phyloP scores from a whole-genome alignment of 1,284 basidiomycete species.

The Cutaneotrichosporon mucoides region DNA sequence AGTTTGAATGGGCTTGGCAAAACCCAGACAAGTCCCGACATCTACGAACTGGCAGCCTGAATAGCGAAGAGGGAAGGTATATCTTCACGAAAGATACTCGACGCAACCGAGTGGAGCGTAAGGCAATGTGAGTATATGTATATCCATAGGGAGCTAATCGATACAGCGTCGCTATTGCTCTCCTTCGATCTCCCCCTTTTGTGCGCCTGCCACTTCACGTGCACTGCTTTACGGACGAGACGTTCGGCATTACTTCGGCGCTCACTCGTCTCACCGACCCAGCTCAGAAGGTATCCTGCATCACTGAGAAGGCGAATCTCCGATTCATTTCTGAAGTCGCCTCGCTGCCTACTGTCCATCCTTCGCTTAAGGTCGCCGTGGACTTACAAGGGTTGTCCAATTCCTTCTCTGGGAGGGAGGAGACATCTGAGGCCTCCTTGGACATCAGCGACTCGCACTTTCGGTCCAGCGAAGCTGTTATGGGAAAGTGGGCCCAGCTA shows the following conservation, averaged over 20 bases:
- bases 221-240: conserved; percentile 62
- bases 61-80: conserved; percentile 2
- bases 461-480: conserved; percentile 24
- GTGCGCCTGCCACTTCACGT: conserved; percentile 46
- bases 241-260: conserved; percentile 20
- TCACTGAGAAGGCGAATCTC: background rate
- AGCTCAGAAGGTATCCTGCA: conserved; percentile 18
- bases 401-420: conserved; percentile 58
- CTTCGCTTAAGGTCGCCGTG: background rate
- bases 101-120: conserved; percentile 38
- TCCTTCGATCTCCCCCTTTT: conserved; percentile 28
- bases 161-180: conserved; percentile 36
- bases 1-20: conserved; percentile 94
- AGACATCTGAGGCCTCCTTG: conserved; percentile 45
- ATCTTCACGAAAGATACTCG: conserved; percentile 40
- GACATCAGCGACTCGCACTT: conserved; percentile 61
- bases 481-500: conserved; percentile 27
- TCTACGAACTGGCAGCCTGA: conserved; percentile 27
- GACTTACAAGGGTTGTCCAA: conserved; percentile 19
- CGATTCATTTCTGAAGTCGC: background rate
- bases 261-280: background rate
- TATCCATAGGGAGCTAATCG: background rate
- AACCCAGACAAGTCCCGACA: conserved; percentile 57
- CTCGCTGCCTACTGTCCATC: background rate
- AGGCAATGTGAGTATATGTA: conserved; percentile 32